Percentiles rank a stretch among this genome's conserved stretches.
phyloP scores from a whole-genome alignment of 192 early-diverging fungal species.

The Backusella parvicylindrica region DNA sequence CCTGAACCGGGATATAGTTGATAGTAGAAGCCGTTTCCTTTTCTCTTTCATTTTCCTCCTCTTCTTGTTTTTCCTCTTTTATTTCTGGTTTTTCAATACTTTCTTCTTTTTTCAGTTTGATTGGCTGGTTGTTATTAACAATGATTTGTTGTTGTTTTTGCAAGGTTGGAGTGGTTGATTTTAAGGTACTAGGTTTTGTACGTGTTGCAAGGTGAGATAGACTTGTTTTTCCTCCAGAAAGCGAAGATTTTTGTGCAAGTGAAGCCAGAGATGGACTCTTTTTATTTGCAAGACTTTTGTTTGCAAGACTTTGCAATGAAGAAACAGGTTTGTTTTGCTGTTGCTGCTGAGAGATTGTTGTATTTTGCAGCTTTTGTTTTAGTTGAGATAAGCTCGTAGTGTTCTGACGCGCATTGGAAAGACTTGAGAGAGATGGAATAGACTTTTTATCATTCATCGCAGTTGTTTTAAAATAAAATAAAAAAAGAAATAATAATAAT shows the following conservation, averaged over 20 bases:
- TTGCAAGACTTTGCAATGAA: slow-evolving; percentile 5
- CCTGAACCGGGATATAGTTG: neutral
- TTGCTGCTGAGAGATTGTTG: neutral
- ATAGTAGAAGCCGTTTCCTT: neutral
- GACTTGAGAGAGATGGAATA: slow-evolving; percentile 4
- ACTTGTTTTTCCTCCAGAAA: neutral
- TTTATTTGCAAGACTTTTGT: neutral
- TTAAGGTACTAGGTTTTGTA: neutral
- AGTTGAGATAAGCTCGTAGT: neutral
- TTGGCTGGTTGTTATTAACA: neutral
- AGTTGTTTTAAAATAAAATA: neutral
- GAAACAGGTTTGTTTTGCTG: slow-evolving; percentile 4
- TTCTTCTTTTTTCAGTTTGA: neutral
- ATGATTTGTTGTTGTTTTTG: neutral
- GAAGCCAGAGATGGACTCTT: neutral
- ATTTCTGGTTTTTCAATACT: neutral
- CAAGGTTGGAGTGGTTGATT: neutral
- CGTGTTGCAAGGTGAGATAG: slow-evolving; percentile 17
- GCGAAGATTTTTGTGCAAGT: neutral
- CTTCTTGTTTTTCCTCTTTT: neutral
- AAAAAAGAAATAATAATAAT: neutral
- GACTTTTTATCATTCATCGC: neutral
- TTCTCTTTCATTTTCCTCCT: neutral
- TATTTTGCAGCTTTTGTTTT: neutral
- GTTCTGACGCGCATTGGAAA: neutral